A percentile compares a stretch with the other conserved stretches of the same genome.
Conservation (phyloP, 176 grass and related monocot species). For the Triticum dicoccoides region DNA sequence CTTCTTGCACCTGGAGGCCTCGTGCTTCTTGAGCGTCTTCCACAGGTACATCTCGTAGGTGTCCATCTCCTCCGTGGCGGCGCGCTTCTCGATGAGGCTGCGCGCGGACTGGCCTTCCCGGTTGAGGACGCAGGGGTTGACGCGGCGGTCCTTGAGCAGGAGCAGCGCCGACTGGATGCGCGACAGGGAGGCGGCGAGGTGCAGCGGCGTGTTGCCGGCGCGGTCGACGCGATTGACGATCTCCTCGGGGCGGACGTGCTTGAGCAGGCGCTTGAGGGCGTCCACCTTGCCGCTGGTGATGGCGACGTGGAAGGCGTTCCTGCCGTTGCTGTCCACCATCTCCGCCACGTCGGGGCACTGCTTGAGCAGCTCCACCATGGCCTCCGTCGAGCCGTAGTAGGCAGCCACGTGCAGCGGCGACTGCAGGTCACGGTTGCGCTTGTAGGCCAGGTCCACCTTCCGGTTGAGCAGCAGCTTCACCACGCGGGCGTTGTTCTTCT, state of each 20-base stretch:
- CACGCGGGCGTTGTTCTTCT: constrained; percentile 42
- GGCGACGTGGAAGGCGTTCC: constrained; percentile 50
- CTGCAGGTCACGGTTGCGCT: not conserved
- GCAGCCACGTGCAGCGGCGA: constrained; percentile 58
- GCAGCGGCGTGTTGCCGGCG: constrained; percentile 52
- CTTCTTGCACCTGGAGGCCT: constrained; percentile 36
- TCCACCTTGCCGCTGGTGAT: constrained; percentile 30
- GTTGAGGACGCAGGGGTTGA: constrained; percentile 33
- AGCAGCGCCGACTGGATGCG: constrained; percentile 34
- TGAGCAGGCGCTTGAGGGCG: constrained; percentile 49
- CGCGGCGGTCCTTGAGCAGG: constrained; percentile 20
- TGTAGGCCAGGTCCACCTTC: constrained; percentile 43
- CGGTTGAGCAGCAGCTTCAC: constrained; percentile 44
- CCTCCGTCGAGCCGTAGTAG: constrained; percentile 31
- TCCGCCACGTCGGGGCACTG: constrained; percentile 48
- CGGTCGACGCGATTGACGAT: constrained; percentile 41
- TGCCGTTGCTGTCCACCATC: constrained; percentile 25
- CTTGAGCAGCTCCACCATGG: constrained; percentile 47
- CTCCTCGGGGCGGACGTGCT: constrained; percentile 20
- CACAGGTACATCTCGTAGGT: constrained; percentile 37
- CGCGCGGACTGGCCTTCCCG: constrained; percentile 19
- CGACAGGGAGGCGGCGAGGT: constrained; percentile 38
- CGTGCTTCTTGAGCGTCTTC: constrained; percentile 42
- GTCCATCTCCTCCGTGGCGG: not conserved
- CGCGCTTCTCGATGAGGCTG: constrained; percentile 14